These are phyloP conservation scores for Geotrichum candidum DNA, from an alignment of 1,139 yeast genomes.

Conservation along the genomic window DNA sequence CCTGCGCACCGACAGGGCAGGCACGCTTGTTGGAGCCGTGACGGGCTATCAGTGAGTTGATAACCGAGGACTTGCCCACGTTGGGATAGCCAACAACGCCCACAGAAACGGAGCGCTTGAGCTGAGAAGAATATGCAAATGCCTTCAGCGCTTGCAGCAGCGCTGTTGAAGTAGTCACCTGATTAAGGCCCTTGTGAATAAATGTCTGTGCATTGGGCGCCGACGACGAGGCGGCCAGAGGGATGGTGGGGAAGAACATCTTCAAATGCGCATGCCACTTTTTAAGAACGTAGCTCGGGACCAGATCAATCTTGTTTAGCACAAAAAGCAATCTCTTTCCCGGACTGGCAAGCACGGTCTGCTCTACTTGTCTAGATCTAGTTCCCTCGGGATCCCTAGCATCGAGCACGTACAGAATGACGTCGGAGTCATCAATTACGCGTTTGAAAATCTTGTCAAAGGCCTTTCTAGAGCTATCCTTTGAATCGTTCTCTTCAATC, in stretches of 20 bases:
- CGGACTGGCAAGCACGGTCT: slow-evolving; percentile 72
- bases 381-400: slow-evolving; percentile 98
- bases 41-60: slow-evolving; percentile 80
- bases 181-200: slow-evolving; percentile 66
- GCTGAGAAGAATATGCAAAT: slow-evolving; percentile 74
- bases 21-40: slow-evolving; percentile 55
- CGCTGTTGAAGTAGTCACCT: slow-evolving; percentile 63
- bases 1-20: slow-evolving; percentile 96
- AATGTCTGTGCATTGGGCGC: slow-evolving; percentile 62
- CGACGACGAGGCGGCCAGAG: slow-evolving; percentile 52
- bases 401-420: slow-evolving; percentile 83
- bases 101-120: slow-evolving; percentile 86
- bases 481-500: slow-evolving; percentile 21
- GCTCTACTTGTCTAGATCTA: slow-evolving; percentile 85
- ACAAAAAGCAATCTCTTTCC: slow-evolving; percentile 82
- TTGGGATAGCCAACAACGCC: slow-evolving; percentile 98
- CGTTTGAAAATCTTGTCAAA: slow-evolving; percentile 62
- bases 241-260: slow-evolving; percentile 84
- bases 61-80: slow-evolving; percentile 91
- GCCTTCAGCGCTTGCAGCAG: slow-evolving; percentile 78
- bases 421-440: slow-evolving; percentile 86
- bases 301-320: slow-evolving; percentile 84
- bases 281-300: slow-evolving; percentile 76
- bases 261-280: slow-evolving; percentile 81
- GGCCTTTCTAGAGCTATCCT: slow-evolving; percentile 83